These are phyloP conservation scores for Sanghuangporus sanghuang DNA, from an alignment of 1,284 basidiomycete genomes.

Conservation along the genomic window DNA sequence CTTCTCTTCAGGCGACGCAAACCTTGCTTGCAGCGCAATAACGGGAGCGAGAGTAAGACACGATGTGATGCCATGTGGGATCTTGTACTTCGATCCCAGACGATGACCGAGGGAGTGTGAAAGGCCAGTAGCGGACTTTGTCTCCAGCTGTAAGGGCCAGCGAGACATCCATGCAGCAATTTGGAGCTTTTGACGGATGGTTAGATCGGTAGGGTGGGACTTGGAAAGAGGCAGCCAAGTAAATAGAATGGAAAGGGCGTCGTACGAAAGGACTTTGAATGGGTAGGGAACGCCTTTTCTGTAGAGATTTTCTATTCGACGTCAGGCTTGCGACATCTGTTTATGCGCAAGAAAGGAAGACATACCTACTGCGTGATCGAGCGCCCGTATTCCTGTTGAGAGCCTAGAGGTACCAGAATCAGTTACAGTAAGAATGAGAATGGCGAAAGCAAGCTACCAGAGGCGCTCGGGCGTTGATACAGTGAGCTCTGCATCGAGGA, in stretches of 20 bases:
- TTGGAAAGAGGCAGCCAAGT: conserved; percentile 65
- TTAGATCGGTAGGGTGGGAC: conserved; percentile 50
- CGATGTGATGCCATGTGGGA: conserved; percentile 83
- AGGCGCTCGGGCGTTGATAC: conserved; percentile 68
- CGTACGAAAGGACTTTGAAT: conserved; percentile 57
- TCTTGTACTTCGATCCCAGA: conserved; percentile 70
- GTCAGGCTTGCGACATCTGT: not conserved
- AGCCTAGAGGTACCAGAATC: conserved; percentile 41
- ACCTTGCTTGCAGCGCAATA: conserved; percentile 51
- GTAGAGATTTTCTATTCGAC: conserved; percentile 59
- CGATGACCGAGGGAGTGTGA: conserved; percentile 74
- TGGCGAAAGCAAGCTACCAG: conserved; percentile 42
- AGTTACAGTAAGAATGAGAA: not conserved
- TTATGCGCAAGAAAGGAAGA: not conserved
- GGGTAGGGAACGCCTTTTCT: conserved; percentile 53
- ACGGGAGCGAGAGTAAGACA: conserved; percentile 72
- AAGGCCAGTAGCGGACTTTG: conserved; percentile 58
- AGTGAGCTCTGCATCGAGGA: conserved; percentile 75
- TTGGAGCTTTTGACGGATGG: conserved; percentile 63
- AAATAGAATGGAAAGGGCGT: conserved; percentile 69
- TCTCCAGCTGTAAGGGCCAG: conserved; percentile 59
- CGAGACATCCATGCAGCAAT: conserved; percentile 77
- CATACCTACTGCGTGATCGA: conserved; percentile 72
- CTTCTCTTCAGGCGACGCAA: conserved; percentile 53
- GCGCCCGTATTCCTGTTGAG: conserved; percentile 69